Base-by-base conservation (phyloP, 2,329 filamentous ascomycete genomes). In the Phialemonium atrogriseum region DNA sequence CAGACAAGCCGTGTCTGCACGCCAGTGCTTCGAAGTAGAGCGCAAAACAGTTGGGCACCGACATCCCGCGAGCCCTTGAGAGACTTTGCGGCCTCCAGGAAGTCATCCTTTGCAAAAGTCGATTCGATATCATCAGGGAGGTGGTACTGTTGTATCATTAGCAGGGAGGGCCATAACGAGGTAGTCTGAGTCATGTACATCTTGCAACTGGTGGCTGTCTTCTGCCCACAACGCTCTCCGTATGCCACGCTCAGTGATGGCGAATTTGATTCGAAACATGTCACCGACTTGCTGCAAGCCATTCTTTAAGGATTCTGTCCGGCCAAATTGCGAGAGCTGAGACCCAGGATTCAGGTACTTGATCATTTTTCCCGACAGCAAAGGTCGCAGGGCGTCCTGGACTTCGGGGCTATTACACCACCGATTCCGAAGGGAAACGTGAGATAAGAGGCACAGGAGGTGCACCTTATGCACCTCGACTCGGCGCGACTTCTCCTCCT, bases 21-120 rank as follows among this genome's bases (percentile, higher is more conserved):
- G 3, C 85, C 87, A n/a, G 72, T 76, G n/a, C 77, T 74, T 12
- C 91, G 78, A 4, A 98, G 66, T 19, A 96, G 58, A 3, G 88
- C 83, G 53, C 91, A 96, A 48, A 93, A 94, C 0, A 98, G 56
- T 52, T 96, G 88, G 2, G 86, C 84, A 1, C 88, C 91, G 8
- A 93, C 68, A 53, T 98, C 91, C 41, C 88, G 76, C 7, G 89
- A 96, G 1, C 89, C 93, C 41, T 77, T 65, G 12, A 94, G 56
- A 5, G 60, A 72, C 37, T 64, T 69, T 1, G 88, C 85, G 18
- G 83, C 79, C 22, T 67, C 65, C 4, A 70, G 66, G 46, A 96
- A 96, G 41, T 93, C 85, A 1, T 67, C 59, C 36, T 72, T 78
- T 17, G 86, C 81, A 29, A 82, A 57, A 13, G 77, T 71, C 1